Base-by-base conservation (phyloP, 148 eudicot genomes). In the Rheum nobile region DNA sequence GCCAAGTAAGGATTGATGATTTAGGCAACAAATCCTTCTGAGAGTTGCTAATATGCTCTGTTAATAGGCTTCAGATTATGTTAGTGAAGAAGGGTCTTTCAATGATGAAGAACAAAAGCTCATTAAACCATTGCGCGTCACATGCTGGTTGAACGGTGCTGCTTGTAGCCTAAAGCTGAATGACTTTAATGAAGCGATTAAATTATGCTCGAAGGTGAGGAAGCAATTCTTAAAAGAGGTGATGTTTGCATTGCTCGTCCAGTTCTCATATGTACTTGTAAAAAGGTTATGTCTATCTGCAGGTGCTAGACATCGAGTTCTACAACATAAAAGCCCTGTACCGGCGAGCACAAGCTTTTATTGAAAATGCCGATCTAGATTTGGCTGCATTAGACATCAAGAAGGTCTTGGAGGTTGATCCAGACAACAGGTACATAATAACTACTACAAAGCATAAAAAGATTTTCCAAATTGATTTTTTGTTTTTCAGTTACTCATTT, bases 91-190 rank as follows among this genome's bases (percentile, higher is more conserved):
- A 71, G 85, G 41, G 42, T 12, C 80, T n/a, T 83, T 81, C 76
- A 79, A 74, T 9, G 85, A 83, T 59, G 80, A 83, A 71, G 85
- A 80, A 65, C 76, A 79, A 54, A 87, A 85, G 71, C 79, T 79
- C 32, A 79, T 80, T 34, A 85, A 89, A 61, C 77, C 88, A 16
- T 80, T 89, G 79, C 83, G 87, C 75, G 82, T 87, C n/a, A 82
- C 86, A 19, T 87, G 89, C 82, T 87, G 91, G 91, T 81, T 85
- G 75, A 89, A 89, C 76, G 81, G 80, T 70, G 91, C 94, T 52
- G 91, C 94, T 28, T 84, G 89, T 72, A 70, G 79, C 79, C 75
- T 87, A 42, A 87, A 85, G 79, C 80, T 82, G 71, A 79, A 81
- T 26, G 76, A 87, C 59, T 85, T 57, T 75, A 76, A 67, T 65